A percentile compares a stretch with the other conserved stretches of the same genome.
These are phyloP conservation scores for Phialophora verrucosa DNA, from an alignment of 2,329 filamentous ascomycete genomes.

Conservation along the genomic window DNA sequence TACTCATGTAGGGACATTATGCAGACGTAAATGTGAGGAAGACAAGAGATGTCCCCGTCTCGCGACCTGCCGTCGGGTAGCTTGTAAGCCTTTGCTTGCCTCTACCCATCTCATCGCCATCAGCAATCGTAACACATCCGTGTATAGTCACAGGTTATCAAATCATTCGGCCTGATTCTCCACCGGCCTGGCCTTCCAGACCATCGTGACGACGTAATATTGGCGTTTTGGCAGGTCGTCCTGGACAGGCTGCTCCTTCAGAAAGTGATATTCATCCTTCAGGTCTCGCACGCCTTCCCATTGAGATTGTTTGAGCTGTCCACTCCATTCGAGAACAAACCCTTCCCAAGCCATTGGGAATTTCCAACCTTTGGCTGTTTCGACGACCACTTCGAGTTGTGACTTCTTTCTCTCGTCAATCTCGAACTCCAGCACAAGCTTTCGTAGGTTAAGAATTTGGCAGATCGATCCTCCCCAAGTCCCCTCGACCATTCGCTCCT, in stretches of 20 bases:
- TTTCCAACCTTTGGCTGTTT: slow-evolving; percentile 39
- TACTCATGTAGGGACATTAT: too few species aligned
- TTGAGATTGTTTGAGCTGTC: slow-evolving; percentile 16
- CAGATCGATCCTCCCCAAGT: slow-evolving; percentile 29
- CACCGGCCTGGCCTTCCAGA: slow-evolving; percentile 10
- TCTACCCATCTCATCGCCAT: background rate
- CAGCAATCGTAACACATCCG: background rate
- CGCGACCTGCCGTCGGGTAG: background rate
- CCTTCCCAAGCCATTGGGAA: slow-evolving; percentile 32
- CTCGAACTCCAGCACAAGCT: slow-evolving; percentile 43
- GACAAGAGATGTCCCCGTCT: too few species aligned
- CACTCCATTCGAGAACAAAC: slow-evolving; percentile 27
- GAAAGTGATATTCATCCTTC: slow-evolving; percentile 19
- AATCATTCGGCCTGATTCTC: background rate
- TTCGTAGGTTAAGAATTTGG: slow-evolving; percentile 31
- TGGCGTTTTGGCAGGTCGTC: slow-evolving; percentile 20
- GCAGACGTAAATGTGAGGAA: too few species aligned
- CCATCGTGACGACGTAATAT: slow-evolving; percentile 30
- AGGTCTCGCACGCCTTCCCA: slow-evolving; percentile 28
- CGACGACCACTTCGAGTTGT: slow-evolving; percentile 40
- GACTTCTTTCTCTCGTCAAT: slow-evolving; percentile 38
- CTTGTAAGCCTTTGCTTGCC: background rate
- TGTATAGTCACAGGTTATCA: background rate
- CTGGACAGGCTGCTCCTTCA: slow-evolving; percentile 14
- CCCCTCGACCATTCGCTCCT: slow-evolving; percentile 31